phyloP scores from a whole-genome alignment of 2,329 filamentous ascomycete genomes.

The Fusarium foetens region DNA sequence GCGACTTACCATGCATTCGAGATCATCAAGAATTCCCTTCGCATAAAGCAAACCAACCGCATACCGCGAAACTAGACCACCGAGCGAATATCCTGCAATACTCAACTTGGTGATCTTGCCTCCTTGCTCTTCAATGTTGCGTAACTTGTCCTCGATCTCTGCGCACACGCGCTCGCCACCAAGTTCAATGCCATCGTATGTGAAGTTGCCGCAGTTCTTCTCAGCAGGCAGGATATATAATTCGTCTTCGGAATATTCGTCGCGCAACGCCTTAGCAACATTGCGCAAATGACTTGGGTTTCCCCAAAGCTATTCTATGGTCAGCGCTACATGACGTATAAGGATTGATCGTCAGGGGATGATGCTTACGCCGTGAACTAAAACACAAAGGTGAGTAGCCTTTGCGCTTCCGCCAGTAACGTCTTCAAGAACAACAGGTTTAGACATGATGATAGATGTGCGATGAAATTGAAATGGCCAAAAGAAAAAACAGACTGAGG shows the following conservation, averaged over 20 bases:
- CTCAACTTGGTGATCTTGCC: conserved; percentile 83
- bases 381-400: conserved; percentile 78
- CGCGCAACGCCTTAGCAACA: conserved; percentile 72
- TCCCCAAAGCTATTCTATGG: conserved; percentile 72
- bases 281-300: conserved; percentile 78
- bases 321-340: conserved; percentile 40
- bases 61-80: conserved; percentile 87
- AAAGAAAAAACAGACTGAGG: not conserved
- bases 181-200: conserved; percentile 75
- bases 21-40: conserved; percentile 79
- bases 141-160: conserved; percentile 73
- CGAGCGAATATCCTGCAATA: conserved; percentile 88
- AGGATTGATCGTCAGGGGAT: conserved; percentile 26
- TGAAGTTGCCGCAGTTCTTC: conserved; percentile 77
- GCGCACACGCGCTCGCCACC: conserved; percentile 74
- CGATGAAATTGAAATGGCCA: not conserved
- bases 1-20: conserved; percentile 75
- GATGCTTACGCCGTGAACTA: conserved; percentile 76
- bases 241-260: conserved; percentile 68
- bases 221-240: conserved; percentile 78
- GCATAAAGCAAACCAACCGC: conserved; percentile 85
- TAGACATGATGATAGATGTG: conserved; percentile 39
- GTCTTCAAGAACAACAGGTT: conserved; percentile 28
- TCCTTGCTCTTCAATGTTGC: conserved; percentile 67
- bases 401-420: conserved; percentile 62